Base-by-base conservation (phyloP, 306 rosid species). In the Elaeagnus macrophylla region DNA sequence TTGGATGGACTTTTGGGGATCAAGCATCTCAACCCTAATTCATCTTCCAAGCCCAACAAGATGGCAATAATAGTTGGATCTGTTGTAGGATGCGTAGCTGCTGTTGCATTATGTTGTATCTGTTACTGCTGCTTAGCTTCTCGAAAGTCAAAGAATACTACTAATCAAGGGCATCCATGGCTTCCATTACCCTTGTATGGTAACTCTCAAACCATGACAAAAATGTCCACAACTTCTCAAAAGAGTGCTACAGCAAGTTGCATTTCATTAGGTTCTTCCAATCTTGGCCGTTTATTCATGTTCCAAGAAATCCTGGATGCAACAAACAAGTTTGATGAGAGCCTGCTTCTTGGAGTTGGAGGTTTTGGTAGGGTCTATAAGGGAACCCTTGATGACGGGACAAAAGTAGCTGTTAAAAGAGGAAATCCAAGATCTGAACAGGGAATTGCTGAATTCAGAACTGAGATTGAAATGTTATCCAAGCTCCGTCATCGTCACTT, bases 401-500 rank as follows among this genome's bases (percentile, higher is more conserved):
- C 82, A 12, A 71, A 75, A 52, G 87, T 91, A 40, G 97, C 97
- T 42, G 93, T 91, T 25, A 91, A 91, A 74, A 80, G 96, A 66
- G 97, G 97, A 16, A 86, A 91, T 55, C 85, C 97, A 1, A 71
- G 91, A 78, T 91, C 97, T 0, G 96, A 87, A 70, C 97, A 91
- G 76, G 97, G 97, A 39, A 72, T 91, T 62, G 87, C 87, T 25
- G 97, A 91, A 57, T 91, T 91, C 81, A 67, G 93, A 77, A 91
- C 96, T 6, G 97, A 91, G 78, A 91, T 91, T 25, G 95, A 86
- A 53, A 86, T 91, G 97, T 71, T 91, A 53, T 91, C 97, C 20
- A 91, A 86, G 93, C 96, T 91, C 51, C 86, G 96, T 48, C 97
- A 91, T 51, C 95, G 96, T 43, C 97, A 91, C 62, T 93, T 91